A percentile compares a stretch with the other conserved stretches of the same genome.
These are phyloP conservation scores for Warburgia ugandensis DNA, from an alignment of 164 flowering plant genomes.

Conservation along the genomic window DNA sequence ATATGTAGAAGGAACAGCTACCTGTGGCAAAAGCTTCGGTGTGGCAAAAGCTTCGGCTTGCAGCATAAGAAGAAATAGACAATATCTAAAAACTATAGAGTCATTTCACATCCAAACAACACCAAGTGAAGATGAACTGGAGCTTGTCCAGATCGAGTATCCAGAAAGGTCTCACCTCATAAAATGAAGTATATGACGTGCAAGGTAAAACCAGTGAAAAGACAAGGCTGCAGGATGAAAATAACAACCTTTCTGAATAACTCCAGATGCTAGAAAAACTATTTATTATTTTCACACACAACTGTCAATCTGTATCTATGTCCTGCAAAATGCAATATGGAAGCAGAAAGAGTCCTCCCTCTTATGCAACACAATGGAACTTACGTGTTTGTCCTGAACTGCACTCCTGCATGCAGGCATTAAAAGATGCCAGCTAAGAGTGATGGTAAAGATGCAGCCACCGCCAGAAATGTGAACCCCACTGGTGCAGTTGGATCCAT, in stretches of 20 bases:
- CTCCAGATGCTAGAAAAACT: constrained; percentile 7
- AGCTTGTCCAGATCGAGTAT: constrained; percentile 12
- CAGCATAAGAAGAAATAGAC: no score
- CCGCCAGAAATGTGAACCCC: neutral
- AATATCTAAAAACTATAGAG: no score
- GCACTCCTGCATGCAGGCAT: constrained; percentile 18
- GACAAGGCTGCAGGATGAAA: constrained; percentile 14
- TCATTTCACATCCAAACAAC: no score
- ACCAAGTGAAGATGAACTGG: constrained; percentile 8
- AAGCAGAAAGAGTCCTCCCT: constrained; percentile 24
- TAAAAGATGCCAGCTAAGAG: constrained; percentile 8
- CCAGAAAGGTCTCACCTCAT: constrained; percentile 9
- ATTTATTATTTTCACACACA: constrained; percentile 23
- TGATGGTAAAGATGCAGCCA: constrained; percentile 12
- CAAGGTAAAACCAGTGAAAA: constrained; percentile 13
- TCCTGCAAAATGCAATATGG: constrained; percentile 20
- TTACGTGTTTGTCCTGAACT: constrained; percentile 36
- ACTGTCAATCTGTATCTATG: constrained; percentile 26
- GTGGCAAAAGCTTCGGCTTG: no score
- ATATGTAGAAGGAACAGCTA: no score
- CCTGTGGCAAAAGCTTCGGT: no score
- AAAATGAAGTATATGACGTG: neutral
- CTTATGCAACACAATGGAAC: constrained; percentile 30
- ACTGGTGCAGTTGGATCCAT: neutral
- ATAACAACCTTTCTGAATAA: constrained; percentile 11